Base-by-base conservation (phyloP, 345 rosid species). In the Eutrema japonicum region DNA sequence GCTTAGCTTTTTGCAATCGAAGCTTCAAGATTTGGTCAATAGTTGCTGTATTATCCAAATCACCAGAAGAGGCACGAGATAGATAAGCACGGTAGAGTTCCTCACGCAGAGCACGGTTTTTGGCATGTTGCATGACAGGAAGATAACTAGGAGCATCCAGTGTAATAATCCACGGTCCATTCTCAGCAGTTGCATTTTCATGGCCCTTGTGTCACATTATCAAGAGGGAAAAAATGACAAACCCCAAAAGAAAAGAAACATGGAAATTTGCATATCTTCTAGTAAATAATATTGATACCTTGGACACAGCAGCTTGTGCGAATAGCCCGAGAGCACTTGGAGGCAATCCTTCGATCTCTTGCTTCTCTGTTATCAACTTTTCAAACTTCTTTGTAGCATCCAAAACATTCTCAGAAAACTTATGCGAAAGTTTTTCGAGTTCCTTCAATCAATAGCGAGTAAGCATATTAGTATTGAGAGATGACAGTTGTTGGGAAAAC, bases 351-450 rank as follows among this genome's bases (percentile, higher is more conserved):
- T 90, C 92, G 8, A 93, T 81, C 72, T 86, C 93, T 60, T 83
- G 86, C 80, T 90, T 87, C 79, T 89, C 88, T 2, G 86, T 86
- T 46, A 93, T 83, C 59, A 89, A 70, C 77, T 89, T 93, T 80
- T 90, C 92, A 87, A 86, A 93, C 56, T 83, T 87, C 82, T 90
- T 93, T 74, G 96, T 93, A 66, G 96, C 88, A 75, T 93, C 98
- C 82, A 93, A 77, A 61, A 89, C 94, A 68, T 93, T 93, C 81
- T 90, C 97, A 49, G 53, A 82, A 65, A 93, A 90, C 71, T 89
- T 93, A 65, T 86, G 88, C 33, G 97, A 84, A 38, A 89, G 79
- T 65, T 82, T 87, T 61, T 87, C 85, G 70, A 93, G 81, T 80
- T 93, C 97, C 97, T 93, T 82, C 10, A 70, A 45, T 42, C 50